phyloP scores from a whole-genome alignment of 2,329 filamentous ascomycete species.

The Sporothrix pallida region DNA sequence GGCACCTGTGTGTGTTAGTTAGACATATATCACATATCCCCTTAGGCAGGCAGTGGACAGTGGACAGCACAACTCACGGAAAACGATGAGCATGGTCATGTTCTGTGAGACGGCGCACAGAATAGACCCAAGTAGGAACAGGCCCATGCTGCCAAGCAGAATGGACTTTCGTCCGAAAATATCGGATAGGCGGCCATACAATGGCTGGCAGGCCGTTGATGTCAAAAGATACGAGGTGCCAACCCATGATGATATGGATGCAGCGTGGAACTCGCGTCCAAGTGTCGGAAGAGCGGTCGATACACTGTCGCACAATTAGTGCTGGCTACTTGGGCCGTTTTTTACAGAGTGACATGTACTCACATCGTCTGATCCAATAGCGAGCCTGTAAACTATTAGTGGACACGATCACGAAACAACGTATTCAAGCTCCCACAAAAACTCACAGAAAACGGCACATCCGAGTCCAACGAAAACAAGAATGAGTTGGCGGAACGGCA shows the following conservation, averaged over 20 bases:
- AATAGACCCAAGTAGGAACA: conserved; percentile 36
- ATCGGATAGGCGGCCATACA: conserved; percentile 32
- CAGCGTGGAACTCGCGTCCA: conserved; percentile 22
- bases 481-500: conserved; percentile 17
- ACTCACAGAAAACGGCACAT: conserved; percentile 25
- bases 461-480: conserved; percentile 24
- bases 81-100: conserved; percentile 36
- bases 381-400: neutral
- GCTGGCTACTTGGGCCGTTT: no score
- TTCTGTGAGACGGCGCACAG: conserved; percentile 34
- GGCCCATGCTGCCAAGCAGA: conserved; percentile 29
- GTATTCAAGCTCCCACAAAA: no score
- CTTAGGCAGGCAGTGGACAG: no score
- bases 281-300: conserved; percentile 25
- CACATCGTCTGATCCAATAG: conserved; percentile 28
- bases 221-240: conserved; percentile 30
- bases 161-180: conserved; percentile 33
- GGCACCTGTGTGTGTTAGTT: conserved; percentile 27
- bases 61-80: conserved; percentile 29
- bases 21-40: neutral
- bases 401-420: no score
- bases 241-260: conserved; percentile 30
- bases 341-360: neutral
- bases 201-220: conserved; percentile 29
- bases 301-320: neutral